These are phyloP conservation scores for Pseudocohnilembus persalinus DNA, from an alignment of 169 alveolate genomes.

Conservation along the genomic window DNA sequence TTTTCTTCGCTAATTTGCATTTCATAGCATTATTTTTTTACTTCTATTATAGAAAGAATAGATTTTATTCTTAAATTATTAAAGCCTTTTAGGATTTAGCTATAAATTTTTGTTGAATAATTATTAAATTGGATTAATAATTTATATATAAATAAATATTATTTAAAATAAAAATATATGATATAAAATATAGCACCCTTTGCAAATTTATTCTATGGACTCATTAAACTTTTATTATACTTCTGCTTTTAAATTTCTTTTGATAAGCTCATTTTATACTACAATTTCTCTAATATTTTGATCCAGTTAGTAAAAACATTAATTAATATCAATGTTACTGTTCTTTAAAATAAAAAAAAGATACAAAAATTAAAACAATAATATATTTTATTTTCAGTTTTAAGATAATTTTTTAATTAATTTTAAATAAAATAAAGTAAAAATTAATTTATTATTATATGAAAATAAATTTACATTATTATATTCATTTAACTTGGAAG, in stretches of 20 bases:
- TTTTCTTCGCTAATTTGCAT: not conserved
- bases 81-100: slow-evolving; percentile 1
- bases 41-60: not conserved
- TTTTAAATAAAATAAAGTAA: slow-evolving; percentile 17
- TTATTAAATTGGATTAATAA: slow-evolving; percentile 4
- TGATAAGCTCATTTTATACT: slow-evolving; percentile 23
- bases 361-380: not conserved
- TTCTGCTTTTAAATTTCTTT: slow-evolving; percentile 23
- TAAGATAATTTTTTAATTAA: slow-evolving; percentile 3
- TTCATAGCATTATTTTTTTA: not conserved
- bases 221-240: slow-evolving; percentile 34
- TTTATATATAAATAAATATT: too few relatives aligned
- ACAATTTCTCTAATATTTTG: not conserved
- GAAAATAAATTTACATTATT: slow-evolving; percentile 28
- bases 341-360: not conserved
- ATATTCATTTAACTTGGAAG: not conserved
- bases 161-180: too few relatives aligned
- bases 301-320: slow-evolving; percentile 8
- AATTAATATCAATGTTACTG: not conserved
- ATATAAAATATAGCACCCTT: slow-evolving; percentile 31
- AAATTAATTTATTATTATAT: slow-evolving; percentile 28
- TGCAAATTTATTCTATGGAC: slow-evolving; percentile 30
- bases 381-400: too few relatives aligned
- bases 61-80: not conserved
- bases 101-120: not conserved